Base-by-base conservation (phyloP, 129 eudicot genomes). In the Pittosporum tobira region DNA sequence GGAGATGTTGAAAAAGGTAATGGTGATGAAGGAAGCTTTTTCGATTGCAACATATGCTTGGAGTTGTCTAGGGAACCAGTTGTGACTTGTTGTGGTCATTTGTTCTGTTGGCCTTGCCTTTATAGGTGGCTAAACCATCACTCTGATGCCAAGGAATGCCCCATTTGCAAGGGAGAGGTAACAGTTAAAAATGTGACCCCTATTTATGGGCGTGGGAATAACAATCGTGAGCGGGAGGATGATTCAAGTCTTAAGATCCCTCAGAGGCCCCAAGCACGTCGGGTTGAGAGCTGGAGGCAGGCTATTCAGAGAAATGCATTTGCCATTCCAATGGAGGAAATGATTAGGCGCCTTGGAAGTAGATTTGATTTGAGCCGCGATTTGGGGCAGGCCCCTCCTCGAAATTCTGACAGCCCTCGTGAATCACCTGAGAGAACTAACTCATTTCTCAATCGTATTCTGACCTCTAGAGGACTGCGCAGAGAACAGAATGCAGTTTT, bases 151-250 rank as follows among this genome's bases (percentile, higher is more conserved):
- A 87, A 83, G 31, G 94, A 91, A 64, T 91, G 99, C 21, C 99
- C 99, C 0, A 83, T 86, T 44, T 91, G 99, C 69, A 91, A 91
- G 67, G 99, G 96, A n/a, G 94, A 91, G 57, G 94, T 91, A 20
- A 76, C 88, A 0, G 51, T 51, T 37, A 84, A 91, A 66, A 87
- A 68, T 29, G 66, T 91, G 19, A 91, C 96, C 48, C 99, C 99
- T 5, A 87, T 91, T 15, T 87, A 83, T 67, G 88, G 85, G 10
- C 87, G 96, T 49, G 85, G 77, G 34, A 81, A 64, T 47, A 66
- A 37, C 46, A 22, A 57, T 20, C 65, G 51, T 29, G 75, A 71
- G 21, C 37, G 51, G 1, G 84, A 76, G 22, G 79, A 64, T 29
- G 94, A 84, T 73, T 34, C 79, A 7, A 65, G 73, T 59, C 65